These are phyloP conservation scores for Neohortaea acidophila DNA, from an alignment of 495 filamentous ascomycete species.

Conservation along the genomic window DNA sequence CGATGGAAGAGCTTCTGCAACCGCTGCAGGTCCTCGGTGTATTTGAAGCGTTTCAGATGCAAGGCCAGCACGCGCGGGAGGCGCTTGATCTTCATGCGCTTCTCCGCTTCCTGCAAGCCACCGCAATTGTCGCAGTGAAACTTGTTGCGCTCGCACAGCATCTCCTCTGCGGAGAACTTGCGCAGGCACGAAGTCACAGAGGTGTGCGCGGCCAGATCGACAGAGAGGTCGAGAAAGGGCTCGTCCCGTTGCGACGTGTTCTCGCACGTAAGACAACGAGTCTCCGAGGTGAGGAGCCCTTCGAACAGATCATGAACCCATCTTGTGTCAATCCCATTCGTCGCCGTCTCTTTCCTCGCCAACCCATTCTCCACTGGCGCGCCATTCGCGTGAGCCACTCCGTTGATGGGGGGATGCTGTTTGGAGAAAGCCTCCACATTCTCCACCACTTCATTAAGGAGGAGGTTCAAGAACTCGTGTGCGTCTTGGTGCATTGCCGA, in stretches of 20 bases:
- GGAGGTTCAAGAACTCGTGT: conserved; percentile 86
- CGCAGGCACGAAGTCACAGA: conserved; percentile 90
- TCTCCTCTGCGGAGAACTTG: conserved; percentile 95
- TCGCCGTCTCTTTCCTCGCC: conserved; percentile 12
- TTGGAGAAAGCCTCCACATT: conserved; percentile 77
- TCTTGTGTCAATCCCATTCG: conserved; percentile 26
- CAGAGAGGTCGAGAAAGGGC: conserved; percentile 86
- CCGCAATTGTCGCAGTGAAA: conserved; percentile 98
- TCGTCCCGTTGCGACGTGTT: conserved; percentile 91
- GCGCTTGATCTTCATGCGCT: conserved; percentile 97
- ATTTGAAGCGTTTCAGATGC: conserved; percentile 94
- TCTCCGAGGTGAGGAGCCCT: conserved; percentile 86
- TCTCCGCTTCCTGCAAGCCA: conserved; percentile 92
- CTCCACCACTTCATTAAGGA: conserved; percentile 90
- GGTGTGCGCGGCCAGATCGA: conserved; percentile 88
- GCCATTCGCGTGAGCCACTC: conserved; percentile 22
- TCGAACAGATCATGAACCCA: conserved; percentile 99
- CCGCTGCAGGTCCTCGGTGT: conserved; percentile 83
- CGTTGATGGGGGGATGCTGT: conserved; percentile 21
- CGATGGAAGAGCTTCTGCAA: conserved; percentile 94
- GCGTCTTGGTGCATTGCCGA: conserved; percentile 96
- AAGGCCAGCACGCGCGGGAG: conserved; percentile 80
- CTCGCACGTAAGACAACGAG: conserved; percentile 90
- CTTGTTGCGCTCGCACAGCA: conserved; percentile 96
- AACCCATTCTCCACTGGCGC: conserved; percentile 29